Evolutionary conservation across 1,284 basidiomycete species (phyloP), one percentile per base, ranked within the genome.

Genomic region (Tausonia pullulans): DNA sequence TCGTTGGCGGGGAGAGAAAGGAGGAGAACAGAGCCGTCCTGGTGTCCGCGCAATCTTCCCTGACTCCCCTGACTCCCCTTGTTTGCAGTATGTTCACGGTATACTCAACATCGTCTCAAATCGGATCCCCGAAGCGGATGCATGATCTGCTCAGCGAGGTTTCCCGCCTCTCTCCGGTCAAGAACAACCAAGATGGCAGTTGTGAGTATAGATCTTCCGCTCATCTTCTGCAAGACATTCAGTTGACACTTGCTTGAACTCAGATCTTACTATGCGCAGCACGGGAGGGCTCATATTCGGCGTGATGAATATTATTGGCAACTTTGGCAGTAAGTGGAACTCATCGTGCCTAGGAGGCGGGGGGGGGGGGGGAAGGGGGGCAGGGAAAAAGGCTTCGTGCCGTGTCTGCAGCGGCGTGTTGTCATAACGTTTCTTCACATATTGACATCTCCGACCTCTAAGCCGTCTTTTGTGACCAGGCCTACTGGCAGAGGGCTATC

Each of bases 241-340:
- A 0, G 80, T 87, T 0, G 83, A 82, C 48, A 87, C 87, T 72
- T 82, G 82, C 0, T 75, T 79, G 11, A 84, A 84, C 2, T 82
- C 80, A 4, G 87, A 86, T 73, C 75, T 86, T 39, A 87, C 92
- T 4, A 87, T 96, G 79, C 82, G 88, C 44, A 88, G 85, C 5
- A 83, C 84, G 74, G 82, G 85, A 63, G 92, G 90, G 0, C 77
- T 96, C 41, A 86, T 92, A 66, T 96, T 96, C 69, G 90, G 90
- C 54, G 40, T 55, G 8, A 3, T 55, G 8, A 43, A 57, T 8
- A 57, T 57, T 44, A 40, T 57, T 4, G 86, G 87, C 4, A 90
- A 90, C 76, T 90, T 90, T 69, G 85, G 84, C 0, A 88, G 9
- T 49, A 27, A 27, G 27, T 27, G 27, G 27, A 27, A 27, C 27